Base-by-base conservation (phyloP, 495 filamentous ascomycete species). In the Daldinia decipiens region DNA sequence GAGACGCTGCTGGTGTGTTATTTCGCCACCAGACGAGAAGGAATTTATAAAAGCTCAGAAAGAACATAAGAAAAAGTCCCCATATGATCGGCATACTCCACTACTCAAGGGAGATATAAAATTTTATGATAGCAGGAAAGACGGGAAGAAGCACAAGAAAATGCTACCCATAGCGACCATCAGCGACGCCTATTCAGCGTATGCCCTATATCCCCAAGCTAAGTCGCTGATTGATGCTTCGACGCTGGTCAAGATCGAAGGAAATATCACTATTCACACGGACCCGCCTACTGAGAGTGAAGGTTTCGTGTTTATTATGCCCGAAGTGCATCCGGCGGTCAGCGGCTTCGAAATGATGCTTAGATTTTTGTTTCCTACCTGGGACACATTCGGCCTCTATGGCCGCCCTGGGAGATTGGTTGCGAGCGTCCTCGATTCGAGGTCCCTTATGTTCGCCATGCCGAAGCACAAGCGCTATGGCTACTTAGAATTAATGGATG, bases 361-460 rank as follows among this genome's bases (percentile, higher is more conserved):
- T n/a, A 88, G 92, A 31, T 98, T 92, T 81, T 81, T 99, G 7
- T 95, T 99, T 73, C 95, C 96, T 0, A 92, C 92, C 0, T 99
- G 92, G 81, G 95, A 99, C 75, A 92, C 93, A 0, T 98, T 97
- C 78, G 90, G 86, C 26, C 83, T 98, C 13, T 99, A 99, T 72
- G 95, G 95, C 6, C 91, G 95, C 17, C 95, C 95, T 8, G 92
- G 87, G 29, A 90, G 92, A 64, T 83, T 99, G 27, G 89, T 97
- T 53, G 92, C 95, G 1, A 97, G 96, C 73, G 89, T 91, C 0
- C 87, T 92, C 27, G 93, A 99, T 78, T 82, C 89, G 4, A 89
- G 92, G 65, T 95, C 95, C 64, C 84, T 99, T 72, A 99, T 99
- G 95, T 98, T 99, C 80, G 96, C 93, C 0, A 95, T 99, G 89